These are phyloP conservation scores for Austroboletus eburneus DNA, from an alignment of 768 basidiomycete species.

Conservation along the genomic window DNA sequence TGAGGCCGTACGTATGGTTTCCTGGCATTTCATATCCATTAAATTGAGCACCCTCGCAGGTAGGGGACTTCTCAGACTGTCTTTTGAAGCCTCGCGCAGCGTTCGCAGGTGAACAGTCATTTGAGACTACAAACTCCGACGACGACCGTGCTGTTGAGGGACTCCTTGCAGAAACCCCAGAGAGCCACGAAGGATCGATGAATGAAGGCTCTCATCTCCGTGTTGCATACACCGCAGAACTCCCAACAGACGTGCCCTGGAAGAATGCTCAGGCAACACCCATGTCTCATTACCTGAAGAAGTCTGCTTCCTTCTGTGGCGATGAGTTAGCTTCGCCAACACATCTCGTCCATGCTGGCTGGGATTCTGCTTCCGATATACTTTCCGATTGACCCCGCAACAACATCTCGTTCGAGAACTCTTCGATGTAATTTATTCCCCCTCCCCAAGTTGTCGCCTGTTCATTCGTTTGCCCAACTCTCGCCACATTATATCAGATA, in stretches of 20 bases:
- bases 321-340: slow-evolving; percentile 42
- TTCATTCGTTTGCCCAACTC: slow-evolving; percentile 18
- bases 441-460: slow-evolving; percentile 5
- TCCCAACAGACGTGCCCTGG: slow-evolving; percentile 32
- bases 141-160: slow-evolving; percentile 33
- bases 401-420: slow-evolving; percentile 6
- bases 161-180: slow-evolving; percentile 31
- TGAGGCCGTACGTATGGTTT: slow-evolving; percentile 30
- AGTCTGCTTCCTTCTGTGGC: slow-evolving; percentile 38
- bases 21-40: slow-evolving; percentile 25
- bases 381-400: slow-evolving; percentile 28
- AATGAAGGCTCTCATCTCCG: slow-evolving; percentile 36
- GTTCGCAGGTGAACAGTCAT: slow-evolving; percentile 30
- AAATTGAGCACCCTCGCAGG: slow-evolving; percentile 28
- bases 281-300: slow-evolving; percentile 36
- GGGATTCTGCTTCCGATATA: slow-evolving; percentile 50
- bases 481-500: slow-evolving; percentile 17
- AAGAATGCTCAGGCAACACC: slow-evolving; percentile 32
- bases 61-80: slow-evolving; percentile 24
- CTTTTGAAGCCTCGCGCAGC: slow-evolving; percentile 24
- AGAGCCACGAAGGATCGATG: slow-evolving; percentile 25
- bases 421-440: slow-evolving; percentile 24
- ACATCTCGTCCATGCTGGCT: slow-evolving; percentile 51
- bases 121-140: slow-evolving; percentile 34
- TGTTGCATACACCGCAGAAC: slow-evolving; percentile 33